Conservation (phyloP, 2,329 filamentous ascomycete species). For the Colletotrichum karsti region DNA sequence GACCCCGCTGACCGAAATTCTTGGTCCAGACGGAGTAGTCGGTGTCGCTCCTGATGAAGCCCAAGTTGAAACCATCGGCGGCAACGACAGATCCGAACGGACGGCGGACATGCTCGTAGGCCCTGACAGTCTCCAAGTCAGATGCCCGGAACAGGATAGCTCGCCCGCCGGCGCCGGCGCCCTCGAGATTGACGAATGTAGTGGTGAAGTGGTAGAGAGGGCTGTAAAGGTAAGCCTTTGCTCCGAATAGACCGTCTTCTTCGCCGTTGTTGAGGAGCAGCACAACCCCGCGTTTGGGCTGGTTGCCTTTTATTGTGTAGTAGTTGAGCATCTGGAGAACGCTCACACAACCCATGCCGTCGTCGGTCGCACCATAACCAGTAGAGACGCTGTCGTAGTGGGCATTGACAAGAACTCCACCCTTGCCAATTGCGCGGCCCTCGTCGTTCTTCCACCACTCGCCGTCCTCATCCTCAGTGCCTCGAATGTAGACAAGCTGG, state of each 20-base stretch:
- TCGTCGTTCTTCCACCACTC: slow-evolving; percentile 74
- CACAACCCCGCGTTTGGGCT: slow-evolving; percentile 82
- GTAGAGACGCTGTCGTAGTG: slow-evolving; percentile 92
- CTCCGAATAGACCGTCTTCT: slow-evolving; percentile 91
- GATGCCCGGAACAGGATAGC: slow-evolving; percentile 89
- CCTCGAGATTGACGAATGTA: slow-evolving; percentile 94
- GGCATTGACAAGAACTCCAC: slow-evolving; percentile 90
- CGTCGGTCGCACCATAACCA: slow-evolving; percentile 92
- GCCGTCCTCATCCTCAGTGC: slow-evolving; percentile 75
- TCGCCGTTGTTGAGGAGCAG: slow-evolving; percentile 94
- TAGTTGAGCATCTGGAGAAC: slow-evolving; percentile 87
- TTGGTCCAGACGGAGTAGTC: slow-evolving; percentile 88
- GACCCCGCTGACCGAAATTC: slow-evolving; percentile 77
- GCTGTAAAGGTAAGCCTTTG: slow-evolving; percentile 84
- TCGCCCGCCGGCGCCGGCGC: slow-evolving; percentile 89
- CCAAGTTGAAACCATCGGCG: slow-evolving; percentile 83
- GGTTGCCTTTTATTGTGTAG: slow-evolving; percentile 77
- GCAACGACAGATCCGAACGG: slow-evolving; percentile 87
- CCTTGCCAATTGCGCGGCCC: slow-evolving; percentile 63
- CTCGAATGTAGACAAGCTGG: slow-evolving; percentile 89
- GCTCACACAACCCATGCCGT: slow-evolving; percentile 89
- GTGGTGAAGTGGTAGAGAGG: slow-evolving; percentile 82
- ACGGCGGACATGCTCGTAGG: slow-evolving; percentile 75
- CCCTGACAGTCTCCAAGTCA: slow-evolving; percentile 84
- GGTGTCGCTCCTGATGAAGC: slow-evolving; percentile 84